phyloP scores from a whole-genome alignment of 2,329 filamentous ascomycete species.

The Amauroascus verrucosus region DNA sequence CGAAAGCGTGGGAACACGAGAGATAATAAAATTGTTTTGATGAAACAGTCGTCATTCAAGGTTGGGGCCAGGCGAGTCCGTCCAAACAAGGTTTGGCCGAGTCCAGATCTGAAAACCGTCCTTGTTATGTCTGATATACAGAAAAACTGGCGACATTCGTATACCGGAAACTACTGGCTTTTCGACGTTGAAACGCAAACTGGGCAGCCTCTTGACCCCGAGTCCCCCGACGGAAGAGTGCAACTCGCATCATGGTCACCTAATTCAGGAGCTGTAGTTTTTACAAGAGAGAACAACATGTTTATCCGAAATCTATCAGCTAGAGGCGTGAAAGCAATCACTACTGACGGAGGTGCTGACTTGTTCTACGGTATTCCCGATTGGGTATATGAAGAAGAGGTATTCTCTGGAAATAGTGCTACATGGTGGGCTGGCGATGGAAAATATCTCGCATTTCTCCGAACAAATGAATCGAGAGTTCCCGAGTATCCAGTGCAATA shows the following conservation, averaged over 20 bases:
- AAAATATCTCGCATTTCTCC: constrained; percentile 78
- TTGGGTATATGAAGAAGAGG: constrained; percentile 91
- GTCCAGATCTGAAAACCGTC: constrained; percentile 74
- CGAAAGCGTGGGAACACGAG: constrained; percentile 33
- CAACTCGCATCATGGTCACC: constrained; percentile 89
- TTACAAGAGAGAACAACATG: constrained; percentile 82
- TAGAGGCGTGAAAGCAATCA: constrained; percentile 59
- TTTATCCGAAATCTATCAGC: constrained; percentile 61
- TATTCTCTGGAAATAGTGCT: constrained; percentile 66
- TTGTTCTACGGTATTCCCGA: constrained; percentile 95
- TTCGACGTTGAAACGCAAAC: constrained; percentile 76
- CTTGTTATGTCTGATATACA: constrained; percentile 63
- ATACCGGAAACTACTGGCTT: constrained; percentile 77
- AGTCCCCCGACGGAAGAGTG: constrained; percentile 53
- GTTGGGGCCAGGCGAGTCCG: constrained; percentile 47
- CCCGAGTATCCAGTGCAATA: constrained; percentile 90
- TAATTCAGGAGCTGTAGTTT: constrained; percentile 74
- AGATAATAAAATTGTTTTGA: constrained; percentile 50
- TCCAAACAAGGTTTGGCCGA: constrained; percentile 61
- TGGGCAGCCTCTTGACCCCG: constrained; percentile 66
- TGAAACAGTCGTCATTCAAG: constrained; percentile 56
- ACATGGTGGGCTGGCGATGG: constrained; percentile 95
- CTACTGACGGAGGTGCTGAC: constrained; percentile 73
- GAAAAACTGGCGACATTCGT: constrained; percentile 84
- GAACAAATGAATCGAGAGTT: constrained; percentile 86